phyloP scores from a whole-genome alignment of 2,329 filamentous ascomycete genomes.

The Venturia asperata region DNA sequence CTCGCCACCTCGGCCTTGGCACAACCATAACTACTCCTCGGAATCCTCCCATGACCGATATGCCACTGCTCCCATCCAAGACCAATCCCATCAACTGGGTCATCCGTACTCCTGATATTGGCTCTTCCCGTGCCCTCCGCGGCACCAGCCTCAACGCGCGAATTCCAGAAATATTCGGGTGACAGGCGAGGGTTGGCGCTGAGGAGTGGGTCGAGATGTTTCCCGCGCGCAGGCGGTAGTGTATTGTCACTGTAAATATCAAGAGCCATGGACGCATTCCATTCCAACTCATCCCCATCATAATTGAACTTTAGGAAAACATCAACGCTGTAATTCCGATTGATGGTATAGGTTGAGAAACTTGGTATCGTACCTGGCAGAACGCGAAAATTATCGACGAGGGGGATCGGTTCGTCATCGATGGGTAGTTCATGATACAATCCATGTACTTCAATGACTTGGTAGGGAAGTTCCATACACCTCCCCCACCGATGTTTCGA shows the following conservation, averaged over 20 bases:
- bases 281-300: conserved; percentile 10
- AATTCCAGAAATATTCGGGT: conserved; percentile 17
- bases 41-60: conserved; percentile 7
- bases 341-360: conserved; percentile 17
- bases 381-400: conserved; percentile 14
- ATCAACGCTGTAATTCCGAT: conserved; percentile 15
- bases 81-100: conserved; percentile 4
- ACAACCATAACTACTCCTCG: conserved; percentile 11
- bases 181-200: conserved; percentile 2
- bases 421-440: not conserved
- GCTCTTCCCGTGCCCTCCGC: conserved; percentile 10
- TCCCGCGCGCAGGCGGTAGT: not conserved
- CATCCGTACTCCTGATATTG: not conserved
- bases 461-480: conserved; percentile 17
- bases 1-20: not conserved
- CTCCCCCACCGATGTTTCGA: conserved; percentile 10
- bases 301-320: conserved; percentile 13
- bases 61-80: conserved; percentile 8
- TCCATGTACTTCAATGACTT: not conserved
- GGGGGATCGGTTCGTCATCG: conserved; percentile 11
- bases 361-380: conserved; percentile 14
- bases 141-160: conserved; percentile 14
- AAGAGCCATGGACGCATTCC: conserved; percentile 11
- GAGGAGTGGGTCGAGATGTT: conserved; percentile 16
- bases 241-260: conserved; percentile 3